Evolutionary conservation across 2,329 filamentous ascomycete genomes (phyloP).

Genomic region (Dissoconium aciculare): DNA sequence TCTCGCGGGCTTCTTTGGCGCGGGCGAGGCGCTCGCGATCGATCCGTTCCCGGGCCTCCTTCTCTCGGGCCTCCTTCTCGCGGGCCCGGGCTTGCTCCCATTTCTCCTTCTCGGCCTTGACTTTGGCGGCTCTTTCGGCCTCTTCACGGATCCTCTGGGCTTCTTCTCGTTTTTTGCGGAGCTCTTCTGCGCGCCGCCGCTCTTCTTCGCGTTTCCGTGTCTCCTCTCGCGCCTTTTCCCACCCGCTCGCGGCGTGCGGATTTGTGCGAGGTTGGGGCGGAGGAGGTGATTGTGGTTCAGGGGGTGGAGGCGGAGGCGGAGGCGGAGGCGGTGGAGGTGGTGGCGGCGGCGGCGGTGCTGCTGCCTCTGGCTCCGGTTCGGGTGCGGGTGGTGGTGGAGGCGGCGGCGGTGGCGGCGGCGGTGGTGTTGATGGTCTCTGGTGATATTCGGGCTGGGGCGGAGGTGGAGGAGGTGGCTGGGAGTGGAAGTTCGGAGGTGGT

Average conservation of each 20-base stretch:
- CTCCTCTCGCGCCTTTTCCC: constrained; percentile 57
- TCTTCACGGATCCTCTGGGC: constrained; percentile 38
- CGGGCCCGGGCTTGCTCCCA: constrained; percentile 36
- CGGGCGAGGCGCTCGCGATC: constrained; percentile 24
- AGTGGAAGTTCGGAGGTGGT: constrained; percentile 14
- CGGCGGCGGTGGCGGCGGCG: constrained; percentile 9
- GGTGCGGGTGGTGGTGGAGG: constrained; percentile 7
- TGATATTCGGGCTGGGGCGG: constrained; percentile 5
- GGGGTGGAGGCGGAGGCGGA: constrained; percentile 9
- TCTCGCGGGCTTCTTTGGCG: constrained; percentile 28
- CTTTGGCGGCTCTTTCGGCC: constrained; percentile 30
- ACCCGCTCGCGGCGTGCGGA: constrained; percentile 24
- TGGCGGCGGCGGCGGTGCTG: constrained; percentile 8
- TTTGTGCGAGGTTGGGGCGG: constrained; percentile 13
- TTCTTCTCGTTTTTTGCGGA: constrained; percentile 43
- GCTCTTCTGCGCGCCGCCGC: constrained; percentile 42
- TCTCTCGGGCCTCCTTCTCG: constrained; percentile 35
- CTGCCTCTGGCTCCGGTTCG: constrained; percentile 5
- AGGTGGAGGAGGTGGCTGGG: constrained; percentile 7
- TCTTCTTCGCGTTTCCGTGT: constrained; percentile 49
- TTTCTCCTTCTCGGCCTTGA: constrained; percentile 35
- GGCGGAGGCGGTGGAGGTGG: constrained; percentile 11
- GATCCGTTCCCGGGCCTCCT: constrained; percentile 33
- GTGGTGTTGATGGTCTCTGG: constrained; percentile 9
- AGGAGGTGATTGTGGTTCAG: constrained; percentile 13